Base-by-base conservation (phyloP, 1,284 basidiomycete species). In the Rugosomyces carneus region DNA sequence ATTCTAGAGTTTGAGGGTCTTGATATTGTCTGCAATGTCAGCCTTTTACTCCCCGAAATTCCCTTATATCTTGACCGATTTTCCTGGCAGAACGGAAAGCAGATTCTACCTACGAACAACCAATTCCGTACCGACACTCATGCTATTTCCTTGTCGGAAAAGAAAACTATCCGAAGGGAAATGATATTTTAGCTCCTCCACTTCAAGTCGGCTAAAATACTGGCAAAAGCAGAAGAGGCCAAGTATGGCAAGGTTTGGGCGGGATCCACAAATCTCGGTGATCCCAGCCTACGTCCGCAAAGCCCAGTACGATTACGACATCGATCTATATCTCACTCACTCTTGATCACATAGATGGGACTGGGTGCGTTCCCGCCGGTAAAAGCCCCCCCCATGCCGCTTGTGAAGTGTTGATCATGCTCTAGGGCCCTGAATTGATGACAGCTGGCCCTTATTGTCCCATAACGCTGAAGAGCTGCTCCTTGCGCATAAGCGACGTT, bases 211-310 rank as follows among this genome's bases (percentile, higher is more conserved):
- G 79, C 78, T n/a, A 81, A 82, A 47, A 53, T 69, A 2, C 53
- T 70, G 16, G 64, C 89, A 38, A 76, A 72, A 53, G 56, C 49
- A 66, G 72, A 44, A 78, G 80, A 65, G 60, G 75, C 40, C 53
- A 74, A 37, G 62, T 83, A 42, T 81, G 88, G 90, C 82, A 91
- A 66, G 27, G 75, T 78, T 5, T 64, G 75, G 7, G 76, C 75
- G 5, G 78, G 79, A 1, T 78, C 75, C 1, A 72, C 69, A 27
- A 81, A 81, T 54, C 66, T 80, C 53, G 91, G 91, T 3, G 87
- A 92, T 61, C 80, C 85, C 0, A 86, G 83, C 54, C 5, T 88
- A 92, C 58, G 80, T 91, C 26, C 75, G 91, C 34, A 93, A 92
- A 65, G 88, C 89, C 0, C 85, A 89, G 57, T 93, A 91, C 69